Conservation (phyloP, 495 filamentous ascomycete genomes). For the Thermothielavioides terrestris region DNA sequence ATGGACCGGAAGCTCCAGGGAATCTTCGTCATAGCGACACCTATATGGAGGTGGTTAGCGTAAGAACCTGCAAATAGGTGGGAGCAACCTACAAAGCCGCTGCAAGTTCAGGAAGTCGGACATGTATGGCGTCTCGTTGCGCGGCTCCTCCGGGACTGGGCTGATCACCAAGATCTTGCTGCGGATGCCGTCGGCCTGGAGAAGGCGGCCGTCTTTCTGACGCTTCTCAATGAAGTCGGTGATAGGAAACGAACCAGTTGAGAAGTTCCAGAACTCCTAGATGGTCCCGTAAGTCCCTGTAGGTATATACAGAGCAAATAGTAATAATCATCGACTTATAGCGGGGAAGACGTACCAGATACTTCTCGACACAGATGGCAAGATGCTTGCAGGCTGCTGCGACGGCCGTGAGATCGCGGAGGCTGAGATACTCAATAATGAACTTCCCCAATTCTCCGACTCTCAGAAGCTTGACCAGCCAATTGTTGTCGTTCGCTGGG, state of each 20-base stretch:
- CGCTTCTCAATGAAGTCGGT: not conserved
- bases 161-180: constrained; percentile 7
- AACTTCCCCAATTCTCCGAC: constrained; percentile 1
- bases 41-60: not conserved
- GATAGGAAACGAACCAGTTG: not conserved
- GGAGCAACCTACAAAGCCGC: constrained; percentile 2
- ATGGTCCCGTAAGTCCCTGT: not conserved
- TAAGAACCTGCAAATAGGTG: not conserved
- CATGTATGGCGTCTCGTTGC: constrained; percentile 4
- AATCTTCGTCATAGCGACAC: not conserved
- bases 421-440: constrained; percentile 3
- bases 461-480: constrained; percentile 1
- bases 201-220: not conserved
- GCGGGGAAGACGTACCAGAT: not conserved
- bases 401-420: constrained; percentile 12
- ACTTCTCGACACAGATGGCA: not conserved
- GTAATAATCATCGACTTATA: too few relatives aligned
- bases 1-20: constrained; percentile 12
- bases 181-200: not conserved
- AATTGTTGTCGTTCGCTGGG: not conserved
- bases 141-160: not conserved
- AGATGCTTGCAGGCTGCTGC: constrained; percentile 8
- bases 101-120: constrained; percentile 2
- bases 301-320: not conserved
- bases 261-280: constrained; percentile 12